Evolutionary conservation across 345 rosid genomes (phyloP).

Genomic region (Camelina neglecta): DNA sequence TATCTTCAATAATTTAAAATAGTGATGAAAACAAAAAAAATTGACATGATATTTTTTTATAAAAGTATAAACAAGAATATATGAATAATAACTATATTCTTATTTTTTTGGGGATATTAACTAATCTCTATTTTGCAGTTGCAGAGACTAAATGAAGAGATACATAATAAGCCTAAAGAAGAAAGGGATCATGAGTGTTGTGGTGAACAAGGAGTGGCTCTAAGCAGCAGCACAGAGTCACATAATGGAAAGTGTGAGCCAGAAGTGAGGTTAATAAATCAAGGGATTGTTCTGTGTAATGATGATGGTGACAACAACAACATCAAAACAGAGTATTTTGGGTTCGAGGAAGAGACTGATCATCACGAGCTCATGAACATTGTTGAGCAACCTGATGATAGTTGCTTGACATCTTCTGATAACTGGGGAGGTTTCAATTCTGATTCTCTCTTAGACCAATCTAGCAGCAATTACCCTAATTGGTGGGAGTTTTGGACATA

Average conservation of each 20-base stretch:
- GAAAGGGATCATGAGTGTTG: constrained; percentile 27
- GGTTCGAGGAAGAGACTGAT: constrained; percentile 42
- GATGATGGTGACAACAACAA: constrained; percentile 21
- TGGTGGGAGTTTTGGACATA: constrained; percentile 67
- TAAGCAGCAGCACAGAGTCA: constrained; percentile 43
- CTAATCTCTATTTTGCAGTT: constrained; percentile 49
- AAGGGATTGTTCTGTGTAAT: constrained; percentile 30
- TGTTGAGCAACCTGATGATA: constrained; percentile 49
- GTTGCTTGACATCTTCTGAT: constrained; percentile 50
- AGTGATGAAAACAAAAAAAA: background rate
- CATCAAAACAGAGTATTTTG: constrained; percentile 37
- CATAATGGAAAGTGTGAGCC: constrained; percentile 46
- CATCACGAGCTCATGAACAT: constrained; percentile 37
- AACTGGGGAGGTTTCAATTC: constrained; percentile 52
- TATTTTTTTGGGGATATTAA: background rate
- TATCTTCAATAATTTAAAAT: background rate
- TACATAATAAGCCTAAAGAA: constrained; percentile 40
- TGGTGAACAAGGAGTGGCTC: constrained; percentile 35
- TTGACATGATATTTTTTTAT: background rate
- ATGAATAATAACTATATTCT: no score
- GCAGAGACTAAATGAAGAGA: constrained; percentile 53
- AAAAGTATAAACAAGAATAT: background rate
- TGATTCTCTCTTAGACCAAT: constrained; percentile 51
- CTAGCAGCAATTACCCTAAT: constrained; percentile 44
- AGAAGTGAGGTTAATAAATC: constrained; percentile 38